Base-by-base conservation (phyloP, 352 stramenopile genomes). In the Pythium phragmitis region DNA sequence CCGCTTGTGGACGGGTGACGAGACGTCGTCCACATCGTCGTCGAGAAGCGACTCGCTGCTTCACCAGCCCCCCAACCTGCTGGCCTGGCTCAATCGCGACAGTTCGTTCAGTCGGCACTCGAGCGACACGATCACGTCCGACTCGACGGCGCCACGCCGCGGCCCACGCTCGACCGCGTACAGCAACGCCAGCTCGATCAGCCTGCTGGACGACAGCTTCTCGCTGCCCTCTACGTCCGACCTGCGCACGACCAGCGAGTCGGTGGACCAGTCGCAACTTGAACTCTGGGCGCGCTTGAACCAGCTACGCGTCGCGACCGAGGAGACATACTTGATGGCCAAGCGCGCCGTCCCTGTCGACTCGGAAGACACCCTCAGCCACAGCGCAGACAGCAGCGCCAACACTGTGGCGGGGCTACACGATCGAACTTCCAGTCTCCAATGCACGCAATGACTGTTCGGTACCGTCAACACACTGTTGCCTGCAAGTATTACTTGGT, bases 51-150 rank as follows among this genome's bases (percentile, higher is more conserved):
- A 30, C 26, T 30, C 26, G 26, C 26, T 30, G 26, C 26, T 12
- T 12, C 37, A 23, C 9, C 21, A 23, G 21, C 49, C 36, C 12
- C 52, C 52, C 4, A 58, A 58, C 6, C 48, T 58, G 0, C 12
- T 23, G 36, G n/a, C 21, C 2, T 58, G 52, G 52, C 13, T 36
- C 36, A 23, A 36, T 26, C 52, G 36, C 12, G 21, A 58, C 52
- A 49, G 52, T 16, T 19, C 34, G 8, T 28, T 34, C 26, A 8
- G 11, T 7, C n/a, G 51, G 26, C 34, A 57, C 6, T 45, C 36
- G 13, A 58, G 19, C 21, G 36, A 58, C 23, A 58, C 52, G 34
- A 54, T 54, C 47, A 54, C 47, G 47, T 54, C 23, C 26, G 26
- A 54, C 23, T 39, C 47, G 47, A 54, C 12, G 34, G 34, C 11